Percentiles rank a stretch among this genome's conserved stretches.
Evolutionary conservation across 305 asterid genomes (phyloP).

Genomic region (Solanum hybrid): DNA sequence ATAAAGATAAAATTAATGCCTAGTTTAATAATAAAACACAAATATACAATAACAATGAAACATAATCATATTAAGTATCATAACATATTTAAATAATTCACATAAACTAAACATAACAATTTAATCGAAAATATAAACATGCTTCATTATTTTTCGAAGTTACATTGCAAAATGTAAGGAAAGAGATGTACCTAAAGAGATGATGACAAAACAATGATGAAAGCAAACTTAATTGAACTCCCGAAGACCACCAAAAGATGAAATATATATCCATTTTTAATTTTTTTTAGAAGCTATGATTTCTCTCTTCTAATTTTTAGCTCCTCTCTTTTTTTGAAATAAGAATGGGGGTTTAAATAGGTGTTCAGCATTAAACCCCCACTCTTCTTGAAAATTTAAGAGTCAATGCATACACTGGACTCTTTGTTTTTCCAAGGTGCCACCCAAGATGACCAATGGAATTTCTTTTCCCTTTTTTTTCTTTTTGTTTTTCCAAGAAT

Average conservation of each 20-base stretch:
- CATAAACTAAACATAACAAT: no score
- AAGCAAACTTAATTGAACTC: no score
- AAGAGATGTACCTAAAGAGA: not conserved
- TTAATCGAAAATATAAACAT: not conserved
- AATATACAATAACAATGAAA: not conserved
- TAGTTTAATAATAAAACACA: not conserved
- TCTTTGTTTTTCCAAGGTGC: not conserved
- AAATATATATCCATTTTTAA: no score
- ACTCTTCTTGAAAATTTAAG: not conserved
- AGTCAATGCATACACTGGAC: not conserved
- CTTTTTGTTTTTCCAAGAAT: no score
- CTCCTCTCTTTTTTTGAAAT: not conserved
- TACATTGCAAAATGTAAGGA: not conserved
- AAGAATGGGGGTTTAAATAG: not conserved
- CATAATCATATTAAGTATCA: not conserved
- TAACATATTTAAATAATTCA: not conserved
- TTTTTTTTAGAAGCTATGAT: no score
- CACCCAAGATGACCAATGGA: not conserved
- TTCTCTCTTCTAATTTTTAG: not conserved
- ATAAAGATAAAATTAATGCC: not conserved
- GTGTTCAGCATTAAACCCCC: not conserved
- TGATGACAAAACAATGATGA: not conserved
- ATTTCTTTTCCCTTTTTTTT: no score
- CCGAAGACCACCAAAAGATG: no score
- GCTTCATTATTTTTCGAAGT: not conserved